Evolutionary conservation across 2,329 filamentous ascomycete genomes (phyloP), one percentile per base, ranked within the genome.

Genomic region (Orbilia oligospora): DNA sequence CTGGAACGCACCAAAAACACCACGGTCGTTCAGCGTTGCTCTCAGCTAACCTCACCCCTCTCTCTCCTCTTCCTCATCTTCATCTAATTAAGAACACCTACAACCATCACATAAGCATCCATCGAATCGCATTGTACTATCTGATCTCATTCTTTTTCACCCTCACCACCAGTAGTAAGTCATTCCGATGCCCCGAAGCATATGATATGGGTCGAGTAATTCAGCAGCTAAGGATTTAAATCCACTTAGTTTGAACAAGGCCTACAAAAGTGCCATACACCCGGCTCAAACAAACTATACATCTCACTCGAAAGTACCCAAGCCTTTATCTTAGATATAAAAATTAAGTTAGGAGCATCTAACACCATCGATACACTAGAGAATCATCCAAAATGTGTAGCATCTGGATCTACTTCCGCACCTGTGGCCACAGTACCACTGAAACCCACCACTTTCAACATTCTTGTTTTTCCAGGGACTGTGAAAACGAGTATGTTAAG

Each of bases 351-450:
- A 30, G 6, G 27, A 30, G 6, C 27, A 3, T 30, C 27, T 30
- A 30, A 30, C 27, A 30, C 27, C 27, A 30, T 30, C 27, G 3
- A 3, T 38, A 14, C 36, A 38, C 10, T 14, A 38, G 12, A 38
- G 36, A 30, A 30, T n/a, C 36, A 9, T 5, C 12, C 9, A 64
- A 18, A 30, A 73, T 73, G 70, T 73, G 70, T 20, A 56, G 36
- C 30, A 66, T 66, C 10, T 66, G 49, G 38, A 55, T 73, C 27
- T 12, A 36, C 12, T 73, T 73, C 61, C 12, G 6, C 0, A 58
- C 61, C 12, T 73, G 70, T 20, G 61, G 61, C 2, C 70, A 73
- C 24, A 18, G 16, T 8, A 51, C 49, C 5, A 44, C 44, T 1
- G 70, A 73, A 27, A 30, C 48, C 5, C 55, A 44, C 24, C 61